phyloP scores from a whole-genome alignment of 768 basidiomycete species.

The Suillus sp. region DNA sequence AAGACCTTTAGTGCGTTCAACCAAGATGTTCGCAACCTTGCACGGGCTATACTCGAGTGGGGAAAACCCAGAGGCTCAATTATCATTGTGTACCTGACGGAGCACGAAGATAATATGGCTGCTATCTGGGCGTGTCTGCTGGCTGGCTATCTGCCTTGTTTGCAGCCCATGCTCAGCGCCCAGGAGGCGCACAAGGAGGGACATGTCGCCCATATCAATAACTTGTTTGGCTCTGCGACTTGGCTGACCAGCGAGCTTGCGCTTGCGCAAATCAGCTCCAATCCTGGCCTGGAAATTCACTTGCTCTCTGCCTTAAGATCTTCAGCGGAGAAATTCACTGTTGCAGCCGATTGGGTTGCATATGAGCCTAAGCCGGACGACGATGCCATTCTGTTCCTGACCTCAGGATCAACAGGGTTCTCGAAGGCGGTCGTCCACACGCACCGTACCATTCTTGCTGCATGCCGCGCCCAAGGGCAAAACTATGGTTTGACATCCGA shows the following conservation, averaged over 20 bases:
- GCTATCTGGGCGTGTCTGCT: constrained; percentile 35
- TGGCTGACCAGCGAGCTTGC: constrained; percentile 35
- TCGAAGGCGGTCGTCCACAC: constrained; percentile 44
- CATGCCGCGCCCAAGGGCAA: constrained; percentile 35
- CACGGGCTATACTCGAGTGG: constrained; percentile 24
- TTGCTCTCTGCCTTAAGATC: constrained; percentile 24
- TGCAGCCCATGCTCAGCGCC: constrained; percentile 35
- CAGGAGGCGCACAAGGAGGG: constrained; percentile 32
- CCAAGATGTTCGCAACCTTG: constrained; percentile 21
- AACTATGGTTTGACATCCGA: constrained; percentile 36
- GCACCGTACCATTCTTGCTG: constrained; percentile 40
- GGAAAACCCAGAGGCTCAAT: constrained; percentile 27
- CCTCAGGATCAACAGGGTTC: constrained; percentile 47
- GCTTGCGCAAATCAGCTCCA: constrained; percentile 26
- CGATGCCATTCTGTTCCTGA: constrained; percentile 38
- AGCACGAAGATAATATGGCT: constrained; percentile 36
- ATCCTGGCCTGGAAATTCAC: constrained; percentile 28
- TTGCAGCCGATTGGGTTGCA: constrained; percentile 19
- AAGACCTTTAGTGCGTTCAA: constrained; percentile 15
- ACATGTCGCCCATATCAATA: constrained; percentile 32
- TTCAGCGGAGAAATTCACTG: constrained; percentile 11
- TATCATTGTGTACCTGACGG: constrained; percentile 31
- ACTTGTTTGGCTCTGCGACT: constrained; percentile 29
- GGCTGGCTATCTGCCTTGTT: constrained; percentile 33
- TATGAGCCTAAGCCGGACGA: constrained; percentile 28